phyloP scores from a whole-genome alignment of 495 filamentous ascomycete genomes.

The Pseudevernia furfuracea region DNA sequence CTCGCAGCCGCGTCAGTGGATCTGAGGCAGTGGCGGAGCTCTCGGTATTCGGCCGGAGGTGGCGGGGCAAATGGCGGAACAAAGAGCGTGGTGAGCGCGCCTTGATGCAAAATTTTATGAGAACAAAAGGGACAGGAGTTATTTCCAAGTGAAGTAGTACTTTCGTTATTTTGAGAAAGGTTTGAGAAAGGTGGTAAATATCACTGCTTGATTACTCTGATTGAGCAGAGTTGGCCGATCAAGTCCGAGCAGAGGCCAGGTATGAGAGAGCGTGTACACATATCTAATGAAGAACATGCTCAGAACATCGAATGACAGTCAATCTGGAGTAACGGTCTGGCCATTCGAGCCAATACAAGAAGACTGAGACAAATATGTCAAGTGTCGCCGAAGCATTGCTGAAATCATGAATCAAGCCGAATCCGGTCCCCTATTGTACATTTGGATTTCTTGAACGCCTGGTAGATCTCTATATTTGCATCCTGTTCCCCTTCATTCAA shows the following conservation, averaged over 20 bases:
- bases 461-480: not conserved
- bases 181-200: too few species aligned
- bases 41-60: not conserved
- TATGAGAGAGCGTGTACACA: not conserved
- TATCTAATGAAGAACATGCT: not conserved
- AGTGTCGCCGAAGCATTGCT: constrained; percentile 4
- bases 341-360: not conserved
- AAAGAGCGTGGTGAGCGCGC: too few species aligned
- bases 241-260: not conserved
- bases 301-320: not conserved
- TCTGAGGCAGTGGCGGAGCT: constrained; percentile 2
- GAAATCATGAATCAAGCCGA: constrained; percentile 1
- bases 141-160: too few species aligned
- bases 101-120: too few species aligned
- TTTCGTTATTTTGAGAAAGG: too few species aligned
- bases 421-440: constrained; percentile 5
- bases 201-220: too few species aligned
- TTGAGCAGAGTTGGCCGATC: not conserved
- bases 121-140: too few species aligned
- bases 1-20: constrained; percentile 11
- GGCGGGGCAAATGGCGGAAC: not conserved
- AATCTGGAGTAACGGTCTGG: not conserved
- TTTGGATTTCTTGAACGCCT: constrained; percentile 15
- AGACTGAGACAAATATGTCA: not conserved
- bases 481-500: not conserved